Base-by-base conservation (phyloP, 257 asterid genomes). In the Scutellaria galericulata region DNA sequence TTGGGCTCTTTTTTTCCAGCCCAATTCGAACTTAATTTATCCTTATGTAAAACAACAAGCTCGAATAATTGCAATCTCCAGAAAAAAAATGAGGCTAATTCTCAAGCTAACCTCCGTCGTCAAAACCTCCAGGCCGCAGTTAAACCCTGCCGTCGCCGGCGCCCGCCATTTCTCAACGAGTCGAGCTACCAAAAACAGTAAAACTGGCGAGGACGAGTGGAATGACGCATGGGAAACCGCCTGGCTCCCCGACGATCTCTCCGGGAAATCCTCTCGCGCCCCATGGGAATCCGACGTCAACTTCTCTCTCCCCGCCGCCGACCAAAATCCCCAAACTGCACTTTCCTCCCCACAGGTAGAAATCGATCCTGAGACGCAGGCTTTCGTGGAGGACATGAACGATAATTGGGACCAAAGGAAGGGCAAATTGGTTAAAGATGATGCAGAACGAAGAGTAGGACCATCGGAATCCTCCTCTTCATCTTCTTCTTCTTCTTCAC, bases 361-460 rank as follows among this genome's bases (percentile, higher is more conserved):
- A 47, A 70, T 88, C 5, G 97, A 94, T 61, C 55, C 88, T 18
- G 93, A 91, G 66, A 94, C 97, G 7, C 81, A 82, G 79, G 98
- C 96, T 6, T 94, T 94, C 73, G 96, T 94, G 73, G 96, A 88
- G 86, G 98, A 94, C 41, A 94, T 91, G 97, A 84, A 86, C 67
- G 99, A 94, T 55, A 94, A 91, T 56, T 94, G 97, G 97, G 96
- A 94, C 3, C 96, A 88, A 48, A 84, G 97, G 81, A 94, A 88
- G 83, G 96, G 96, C 47, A 89, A 89, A 76, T 74, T 82, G 70
- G 84, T 46, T 20, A 74, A 50, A 59, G 76, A 75, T 45, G 83
- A 69, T 24, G 68, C 74, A 18, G 39, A 35, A 22, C 51, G 48
- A 72, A 57, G 14, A 60, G 67, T 9, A 73, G 75, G 7, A 31